Conservation (phyloP, 352 stramenopile genomes). For the Nothophytophthora sp. region DNA sequence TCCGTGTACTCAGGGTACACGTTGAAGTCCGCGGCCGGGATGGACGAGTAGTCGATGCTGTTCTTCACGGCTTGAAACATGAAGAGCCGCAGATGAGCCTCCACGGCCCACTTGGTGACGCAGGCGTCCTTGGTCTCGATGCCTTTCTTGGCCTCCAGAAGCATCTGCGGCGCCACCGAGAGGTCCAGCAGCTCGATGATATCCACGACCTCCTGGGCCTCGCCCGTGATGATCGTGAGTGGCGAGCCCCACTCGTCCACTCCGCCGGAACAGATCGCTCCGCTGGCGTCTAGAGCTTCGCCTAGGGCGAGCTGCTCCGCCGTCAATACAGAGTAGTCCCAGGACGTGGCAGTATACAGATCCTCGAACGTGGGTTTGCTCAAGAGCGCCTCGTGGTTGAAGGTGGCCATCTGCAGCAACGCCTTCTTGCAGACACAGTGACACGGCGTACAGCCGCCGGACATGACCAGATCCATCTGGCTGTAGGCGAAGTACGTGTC, state of each 20-base stretch:
- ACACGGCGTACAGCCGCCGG: not conserved
- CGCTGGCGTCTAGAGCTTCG: not conserved
- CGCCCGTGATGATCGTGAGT: not conserved
- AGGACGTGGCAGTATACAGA: conserved; percentile 1
- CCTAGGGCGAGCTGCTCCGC: not conserved
- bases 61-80: conserved; percentile 2
- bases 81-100: conserved; percentile 5
- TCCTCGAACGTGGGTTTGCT: conserved; percentile 2
- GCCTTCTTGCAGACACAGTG: not conserved
- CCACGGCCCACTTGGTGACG: conserved; percentile 2
- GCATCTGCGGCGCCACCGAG: not conserved
- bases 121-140: not conserved
- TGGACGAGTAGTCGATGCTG: conserved; percentile 8
- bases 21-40: not conserved
- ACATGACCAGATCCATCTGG: conserved; percentile 1
- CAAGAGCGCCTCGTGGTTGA: not conserved
- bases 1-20: conserved; percentile 12
- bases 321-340: not conserved
- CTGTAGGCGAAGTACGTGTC: not conserved
- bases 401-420: not conserved
- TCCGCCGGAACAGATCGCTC: not conserved
- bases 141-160: conserved; percentile 1
- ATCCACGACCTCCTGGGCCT: conserved; percentile 2
- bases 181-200: not conserved
- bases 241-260: conserved; percentile 5